These are phyloP conservation scores for Colletotrichum sp. DNA, from an alignment of 2,329 filamentous ascomycete genomes.

Conservation along the genomic window DNA sequence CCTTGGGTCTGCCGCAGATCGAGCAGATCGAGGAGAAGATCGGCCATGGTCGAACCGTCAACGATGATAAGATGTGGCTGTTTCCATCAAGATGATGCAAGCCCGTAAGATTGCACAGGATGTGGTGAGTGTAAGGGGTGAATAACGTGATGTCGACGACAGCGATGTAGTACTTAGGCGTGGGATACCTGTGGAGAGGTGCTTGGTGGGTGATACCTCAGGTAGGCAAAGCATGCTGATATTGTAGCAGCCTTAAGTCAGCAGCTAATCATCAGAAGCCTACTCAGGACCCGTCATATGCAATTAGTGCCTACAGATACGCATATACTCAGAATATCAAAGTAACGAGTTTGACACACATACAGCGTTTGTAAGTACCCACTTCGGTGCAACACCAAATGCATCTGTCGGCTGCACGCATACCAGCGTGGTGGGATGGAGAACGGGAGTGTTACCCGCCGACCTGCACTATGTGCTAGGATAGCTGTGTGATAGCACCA, in stretches of 20 bases:
- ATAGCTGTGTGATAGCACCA: neutral
- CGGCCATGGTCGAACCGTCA: constrained; percentile 56
- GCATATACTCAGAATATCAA: neutral
- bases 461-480: neutral
- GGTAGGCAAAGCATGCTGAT: neutral
- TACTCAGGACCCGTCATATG: neutral
- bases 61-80: neutral
- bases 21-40: constrained; percentile 79
- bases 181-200: neutral
- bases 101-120: neutral
- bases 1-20: constrained; percentile 58
- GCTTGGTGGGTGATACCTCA: neutral
- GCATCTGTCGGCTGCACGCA: neutral
- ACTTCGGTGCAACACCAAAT: neutral
- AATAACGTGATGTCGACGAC: neutral
- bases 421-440: neutral
- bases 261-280: neutral
- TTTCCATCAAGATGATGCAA: neutral
- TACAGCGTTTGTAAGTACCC: neutral
- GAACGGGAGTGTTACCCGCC: neutral
- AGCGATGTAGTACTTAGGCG: neutral
- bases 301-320: neutral
- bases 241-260: neutral
- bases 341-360: neutral
- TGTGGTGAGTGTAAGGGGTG: neutral